Base-by-base conservation (phyloP, 176 grass and related monocot genomes). In the Themeda triandra region DNA sequence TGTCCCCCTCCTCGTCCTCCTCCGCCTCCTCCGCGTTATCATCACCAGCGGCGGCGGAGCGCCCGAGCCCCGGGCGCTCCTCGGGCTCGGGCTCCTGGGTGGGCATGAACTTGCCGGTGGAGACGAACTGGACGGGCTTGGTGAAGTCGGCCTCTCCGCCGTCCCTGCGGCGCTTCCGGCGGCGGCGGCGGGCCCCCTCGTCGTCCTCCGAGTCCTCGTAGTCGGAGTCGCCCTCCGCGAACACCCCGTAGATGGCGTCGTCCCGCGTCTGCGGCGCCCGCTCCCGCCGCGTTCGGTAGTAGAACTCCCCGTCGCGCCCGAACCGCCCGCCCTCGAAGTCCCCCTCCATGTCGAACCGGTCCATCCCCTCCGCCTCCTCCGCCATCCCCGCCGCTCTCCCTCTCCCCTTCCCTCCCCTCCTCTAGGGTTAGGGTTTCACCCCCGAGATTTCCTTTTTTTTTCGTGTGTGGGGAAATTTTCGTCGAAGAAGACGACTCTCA, bases 261-360 rank as follows among this genome's bases (percentile, higher is more conserved):
- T 98, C 96, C 18, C 82, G 86, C 27, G 89, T 85, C 87, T 93
- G 93, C 17, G 68, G 53, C 21, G 85, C 62, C 2, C 87, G 89
- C 87, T 93, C 85, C 53, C 92, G 92, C 45, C 88, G 84, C 63
- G 40, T 44, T 64, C 41, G 31, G 82, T 92, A 93, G 80, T 84
- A 95, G 89, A 95, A 95, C 87, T 95, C 95, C 33, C 89, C 92
- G 63, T 95, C 95, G 63, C 91, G 82, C 62, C 63, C 82, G 75
- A 95, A 98, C 18, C 30, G 44, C 14, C 95, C 89, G 62, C 95
- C 92, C 58, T 62, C 58, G 58, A 62, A 62, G n/a, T 62, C 58
- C 37, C 85, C 85, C 14, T 98, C 88, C 88, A 98, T 91, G 62
- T 87, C 82, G 82, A 94, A 88, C 13, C 89, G 86, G 62, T 94